A percentile compares a stretch with the other conserved stretches of the same genome.
phyloP scores from a whole-genome alignment of 1,139 yeast species.

The Insectozyma bohioensis region DNA sequence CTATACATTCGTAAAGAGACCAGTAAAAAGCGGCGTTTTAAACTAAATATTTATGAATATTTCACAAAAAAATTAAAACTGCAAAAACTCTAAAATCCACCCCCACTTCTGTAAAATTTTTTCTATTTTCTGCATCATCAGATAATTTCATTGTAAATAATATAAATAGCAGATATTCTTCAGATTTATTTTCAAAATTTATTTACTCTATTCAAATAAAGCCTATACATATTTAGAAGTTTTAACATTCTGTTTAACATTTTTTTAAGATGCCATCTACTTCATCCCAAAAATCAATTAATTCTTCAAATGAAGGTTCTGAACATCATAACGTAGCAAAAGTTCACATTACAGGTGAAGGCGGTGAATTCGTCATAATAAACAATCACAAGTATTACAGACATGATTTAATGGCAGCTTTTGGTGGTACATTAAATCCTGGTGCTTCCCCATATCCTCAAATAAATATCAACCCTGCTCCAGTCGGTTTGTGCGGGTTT shows the following conservation, averaged over 20 bases:
- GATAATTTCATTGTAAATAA: too few species aligned
- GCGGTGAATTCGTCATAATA: slow-evolving; percentile 25
- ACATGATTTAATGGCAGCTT: slow-evolving; percentile 36
- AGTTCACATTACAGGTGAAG: slow-evolving; percentile 21
- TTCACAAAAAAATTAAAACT: too few species aligned
- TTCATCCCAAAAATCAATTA: slow-evolving; percentile 11
- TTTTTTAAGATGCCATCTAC: slow-evolving; percentile 9
- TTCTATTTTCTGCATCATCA: neutral
- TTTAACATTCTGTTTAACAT: neutral
- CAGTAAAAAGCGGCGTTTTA: too few species aligned
- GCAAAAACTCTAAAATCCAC: too few species aligned
- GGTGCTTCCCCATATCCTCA: slow-evolving; percentile 32
- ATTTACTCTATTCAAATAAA: too few species aligned
- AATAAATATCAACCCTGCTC: slow-evolving; percentile 19
- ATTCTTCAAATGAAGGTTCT: slow-evolving; percentile 4
- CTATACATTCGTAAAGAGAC: too few species aligned
- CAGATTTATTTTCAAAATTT: too few species aligned
- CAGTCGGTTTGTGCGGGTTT: slow-evolving; percentile 44
- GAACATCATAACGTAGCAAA: slow-evolving; percentile 18
- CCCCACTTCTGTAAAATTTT: neutral
- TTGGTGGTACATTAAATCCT: slow-evolving; percentile 41
- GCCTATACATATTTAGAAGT: neutral
- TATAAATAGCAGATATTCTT: too few species aligned
- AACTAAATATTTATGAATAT: too few species aligned
- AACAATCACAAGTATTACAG: slow-evolving; percentile 24